Base-by-base conservation (phyloP, 1,284 basidiomycete species). In the Thelephora terrestris region DNA sequence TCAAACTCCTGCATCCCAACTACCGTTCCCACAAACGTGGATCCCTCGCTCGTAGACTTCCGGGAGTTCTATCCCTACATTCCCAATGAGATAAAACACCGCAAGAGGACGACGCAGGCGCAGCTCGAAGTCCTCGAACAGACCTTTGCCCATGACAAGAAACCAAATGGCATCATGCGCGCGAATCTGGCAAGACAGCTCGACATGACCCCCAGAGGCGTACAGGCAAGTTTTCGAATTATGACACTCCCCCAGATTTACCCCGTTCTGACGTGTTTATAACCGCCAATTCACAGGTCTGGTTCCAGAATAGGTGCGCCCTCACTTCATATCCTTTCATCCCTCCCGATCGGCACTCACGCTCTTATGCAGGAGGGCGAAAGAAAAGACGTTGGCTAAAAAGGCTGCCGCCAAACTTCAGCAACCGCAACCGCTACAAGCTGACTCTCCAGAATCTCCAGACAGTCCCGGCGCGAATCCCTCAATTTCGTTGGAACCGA, bases 121-220 rank as follows among this genome's bases (percentile, higher is more conserved):
- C 91, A 94, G 68, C 80, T 92, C 59, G 81, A 84, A 64, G 78
- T 91, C 48, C 79, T 97, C 54, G 92, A 96, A 65, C 73, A 76
- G 51, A 77, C 91, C 58, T 96, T 94, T 67, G 78, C 79, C 57
- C 74, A 75, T 54, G 89, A 92, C 66, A 88, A 89, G 42, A 95
- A 96, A 64, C 93, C 93, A 16, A 91, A 92, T 64, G 86, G 85
- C 47, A 70, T 75, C 14, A 69, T 87, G 42, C 77, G 93, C 55
- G 88, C 87, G 61, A 72, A 79, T 54, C 77, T 97, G 45, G 86
- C 91, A 0, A 69, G 73, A 7, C 75, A 91, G 66, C 78, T 96
- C 44, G 84, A 83, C 53, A 97, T 97, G 91, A 90, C 88, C 18
- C 81, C 91, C 21, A 74, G 93, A 52, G 91, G 91, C 39, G 89